Conservation (phyloP, 2,329 filamentous ascomycete species). For the Stagonosporopsis rhizophila region DNA sequence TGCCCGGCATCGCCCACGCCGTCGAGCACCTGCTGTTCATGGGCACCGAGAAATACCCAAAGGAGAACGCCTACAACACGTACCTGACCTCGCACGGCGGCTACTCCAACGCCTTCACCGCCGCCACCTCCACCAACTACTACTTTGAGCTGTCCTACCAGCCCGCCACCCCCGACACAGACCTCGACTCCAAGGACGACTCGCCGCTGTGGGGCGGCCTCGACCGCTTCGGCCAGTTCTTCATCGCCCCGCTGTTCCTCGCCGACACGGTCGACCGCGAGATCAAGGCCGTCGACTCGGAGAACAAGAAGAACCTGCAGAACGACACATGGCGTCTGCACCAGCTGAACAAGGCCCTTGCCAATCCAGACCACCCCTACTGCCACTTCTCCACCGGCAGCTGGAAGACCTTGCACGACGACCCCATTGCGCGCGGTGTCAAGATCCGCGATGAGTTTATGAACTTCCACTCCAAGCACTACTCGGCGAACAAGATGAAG, state of each 20-base stretch:
- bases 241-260: conserved; percentile 85
- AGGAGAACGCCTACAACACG: conserved; percentile 81
- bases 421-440: conserved; percentile 78
- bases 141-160: conserved; percentile 94
- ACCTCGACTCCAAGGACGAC: conserved; percentile 47
- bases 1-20: conserved; percentile 94
- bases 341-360: conserved; percentile 87
- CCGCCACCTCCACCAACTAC: conserved; percentile 93
- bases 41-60: conserved; percentile 96
- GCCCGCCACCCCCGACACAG: conserved; percentile 43
- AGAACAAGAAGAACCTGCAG: conserved; percentile 97
- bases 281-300: conserved; percentile 87
- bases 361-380: conserved; percentile 86
- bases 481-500: conserved; percentile 95
- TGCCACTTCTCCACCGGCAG: conserved; percentile 93
- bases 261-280: conserved; percentile 86
- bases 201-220: conserved; percentile 81
- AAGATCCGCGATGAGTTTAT: conserved; percentile 92
- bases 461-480: conserved; percentile 86
- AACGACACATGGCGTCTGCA: conserved; percentile 87
- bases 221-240: conserved; percentile 93
- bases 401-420: conserved; percentile 81
- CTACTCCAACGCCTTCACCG: conserved; percentile 94
- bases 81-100: conserved; percentile 91
- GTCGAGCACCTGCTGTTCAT: conserved; percentile 98